Evolutionary conservation across 179 eudicot species (phyloP), one percentile per base, ranked within the genome.

Genomic region (Carnegiea gigantea): DNA sequence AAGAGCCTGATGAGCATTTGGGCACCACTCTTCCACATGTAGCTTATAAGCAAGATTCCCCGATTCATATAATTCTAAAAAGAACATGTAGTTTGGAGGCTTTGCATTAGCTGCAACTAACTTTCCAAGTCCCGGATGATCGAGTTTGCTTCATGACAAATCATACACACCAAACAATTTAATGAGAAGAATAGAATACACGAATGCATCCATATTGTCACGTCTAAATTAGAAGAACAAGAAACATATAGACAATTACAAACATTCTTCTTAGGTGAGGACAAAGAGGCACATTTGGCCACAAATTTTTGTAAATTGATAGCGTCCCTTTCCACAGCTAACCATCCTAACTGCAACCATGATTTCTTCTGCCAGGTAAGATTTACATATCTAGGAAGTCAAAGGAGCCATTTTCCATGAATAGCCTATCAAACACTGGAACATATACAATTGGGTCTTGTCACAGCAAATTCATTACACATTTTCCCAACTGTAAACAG

Each of bases 41-140:
- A 96, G 83, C 85, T 92, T 94, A 60, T 88, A 90, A 9, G 97
- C 91, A 48, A 96, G 98, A 87, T 80, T 95, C 21, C 97, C 91
- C 40, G 68, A 86, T 84, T 93, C 91, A 38, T 92, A 94, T 21
- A 92, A 83, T 78, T 88, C 85, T 26, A 94, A 96, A 88, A 96
- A 96, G 89, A 94, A 91, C 97, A 96, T 86, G 86, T 96, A 96
- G 87, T 94, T 96, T 18, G 97, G 98, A 12, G 99, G 99, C 87
- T 87, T 92, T 21, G 95, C 97, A 73, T 96, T 97, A 21, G 98
- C 99, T 4, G 96, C 99, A 77, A 96, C 82, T 36, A 96, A 83
- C 88, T 83, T 93, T 38, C 91, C 94, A 10, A 96, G 79, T 62
- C 97, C 97, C 2, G 91, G 91, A 85, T 96, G 99, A 87, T 94